These are phyloP conservation scores for Euphrasia arctica DNA, from an alignment of 305 asterid species.

Conservation along the genomic window DNA sequence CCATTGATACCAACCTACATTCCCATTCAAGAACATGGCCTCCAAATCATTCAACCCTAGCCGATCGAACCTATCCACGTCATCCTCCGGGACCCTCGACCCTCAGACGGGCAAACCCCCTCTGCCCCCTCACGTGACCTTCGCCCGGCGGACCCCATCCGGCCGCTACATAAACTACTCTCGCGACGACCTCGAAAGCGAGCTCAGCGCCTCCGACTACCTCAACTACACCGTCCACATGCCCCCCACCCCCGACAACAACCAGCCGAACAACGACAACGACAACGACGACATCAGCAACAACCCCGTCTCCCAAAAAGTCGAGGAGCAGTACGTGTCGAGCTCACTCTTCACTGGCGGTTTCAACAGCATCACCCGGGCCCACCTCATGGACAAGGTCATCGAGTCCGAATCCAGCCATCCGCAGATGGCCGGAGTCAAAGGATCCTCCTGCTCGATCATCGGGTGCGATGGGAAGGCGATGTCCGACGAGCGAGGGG, in stretches of 20 bases:
- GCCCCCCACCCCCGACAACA: conserved; percentile 20
- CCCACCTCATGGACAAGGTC: conserved; percentile 79
- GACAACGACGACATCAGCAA: background rate
- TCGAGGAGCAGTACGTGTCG: conserved; percentile 11
- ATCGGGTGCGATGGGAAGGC: conserved; percentile 70
- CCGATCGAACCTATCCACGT: conserved; percentile 53
- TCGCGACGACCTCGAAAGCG: conserved; percentile 11
- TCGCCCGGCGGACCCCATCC: conserved; percentile 12
- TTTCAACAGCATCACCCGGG: conserved; percentile 61
- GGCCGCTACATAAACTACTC: conserved; percentile 17
- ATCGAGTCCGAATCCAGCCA: conserved; percentile 65
- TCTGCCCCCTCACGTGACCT: conserved; percentile 4
- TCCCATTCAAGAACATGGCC: conserved; percentile 38
- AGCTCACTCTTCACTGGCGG: conserved; percentile 25
- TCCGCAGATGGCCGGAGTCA: conserved; percentile 79
- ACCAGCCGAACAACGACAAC: background rate
- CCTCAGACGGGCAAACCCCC: background rate
- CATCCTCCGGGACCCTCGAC: background rate
- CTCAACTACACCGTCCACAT: conserved; percentile 10
- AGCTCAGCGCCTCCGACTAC: conserved; percentile 1
- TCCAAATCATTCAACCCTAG: conserved; percentile 58
- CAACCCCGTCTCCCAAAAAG: conserved; percentile 18
- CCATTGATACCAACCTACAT: no score
- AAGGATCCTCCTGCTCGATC: conserved; percentile 74
- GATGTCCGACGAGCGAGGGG: conserved; percentile 65